These are phyloP conservation scores for Nemophila menziesii DNA, from an alignment of 257 asterid genomes.

Conservation along the genomic window DNA sequence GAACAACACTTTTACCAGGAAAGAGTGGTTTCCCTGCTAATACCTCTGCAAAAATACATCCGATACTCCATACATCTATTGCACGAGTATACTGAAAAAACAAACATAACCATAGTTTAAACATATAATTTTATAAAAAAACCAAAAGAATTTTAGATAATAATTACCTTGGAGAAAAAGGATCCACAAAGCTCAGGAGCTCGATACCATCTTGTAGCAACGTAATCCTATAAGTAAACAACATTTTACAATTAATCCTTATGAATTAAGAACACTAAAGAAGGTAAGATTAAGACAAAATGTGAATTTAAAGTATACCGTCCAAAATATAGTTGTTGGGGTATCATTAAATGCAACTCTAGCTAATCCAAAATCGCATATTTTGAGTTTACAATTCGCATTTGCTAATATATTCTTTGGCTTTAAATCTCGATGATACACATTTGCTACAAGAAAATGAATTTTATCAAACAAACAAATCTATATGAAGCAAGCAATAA, in stretches of 20 bases:
- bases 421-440: slow-evolving; percentile 87
- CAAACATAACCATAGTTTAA: slow-evolving; percentile 15
- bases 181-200: slow-evolving; percentile 99
- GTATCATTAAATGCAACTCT: slow-evolving; percentile 86
- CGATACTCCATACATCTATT: slow-evolving; percentile 86
- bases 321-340: slow-evolving; percentile 84
- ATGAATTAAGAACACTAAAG: slow-evolving; percentile 6
- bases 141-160: not conserved
- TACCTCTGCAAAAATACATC: slow-evolving; percentile 87
- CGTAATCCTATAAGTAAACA: slow-evolving; percentile 61
- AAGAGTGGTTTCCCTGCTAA: slow-evolving; percentile 79
- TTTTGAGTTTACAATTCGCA: slow-evolving; percentile 91
- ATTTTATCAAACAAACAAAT: slow-evolving; percentile 1
- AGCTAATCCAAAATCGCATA: slow-evolving; percentile 88
- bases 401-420: slow-evolving; percentile 94
- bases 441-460: slow-evolving; percentile 67
- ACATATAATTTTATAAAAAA: too few species aligned
- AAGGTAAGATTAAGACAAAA: not conserved
- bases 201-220: slow-evolving; percentile 98
- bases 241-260: not conserved
- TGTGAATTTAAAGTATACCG: slow-evolving; percentile 32
- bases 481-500: not conserved
- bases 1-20: slow-evolving; percentile 89
- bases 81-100: slow-evolving; percentile 86
- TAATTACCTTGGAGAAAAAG: slow-evolving; percentile 78